Conservation (phyloP, 257 asterid genomes). For the Verbascum thapsus region DNA sequence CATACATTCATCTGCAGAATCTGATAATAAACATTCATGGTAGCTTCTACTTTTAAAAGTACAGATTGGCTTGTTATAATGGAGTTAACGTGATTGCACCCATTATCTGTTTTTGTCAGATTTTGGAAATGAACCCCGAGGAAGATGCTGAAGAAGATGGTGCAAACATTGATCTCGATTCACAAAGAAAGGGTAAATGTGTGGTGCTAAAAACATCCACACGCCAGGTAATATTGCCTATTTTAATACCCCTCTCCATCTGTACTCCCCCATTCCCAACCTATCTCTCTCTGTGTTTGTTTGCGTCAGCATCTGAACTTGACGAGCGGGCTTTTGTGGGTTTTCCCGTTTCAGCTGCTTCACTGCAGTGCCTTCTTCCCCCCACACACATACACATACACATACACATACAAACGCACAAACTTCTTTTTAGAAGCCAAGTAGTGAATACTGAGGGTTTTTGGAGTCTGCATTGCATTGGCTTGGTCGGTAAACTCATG, state of each 20-base stretch:
- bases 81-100: slow-evolving; percentile 10
- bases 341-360: too few relatives aligned
- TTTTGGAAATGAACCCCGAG: slow-evolving; percentile 97
- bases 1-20: not conserved
- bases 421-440: too few relatives aligned
- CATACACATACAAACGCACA: too few relatives aligned
- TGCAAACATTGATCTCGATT: slow-evolving; percentile 95
- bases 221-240: slow-evolving; percentile 68
- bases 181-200: slow-evolving; percentile 97
- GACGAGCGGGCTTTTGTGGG: too few relatives aligned
- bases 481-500: not conserved
- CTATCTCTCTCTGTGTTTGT: too few relatives aligned
- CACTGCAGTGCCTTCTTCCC: too few relatives aligned
- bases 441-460: too few relatives aligned
- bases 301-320: too few relatives aligned
- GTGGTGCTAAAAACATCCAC: slow-evolving; percentile 96
- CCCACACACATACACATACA: too few relatives aligned
- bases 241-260: not conserved
- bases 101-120: slow-evolving; percentile 42
- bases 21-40: not conserved
- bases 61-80: not conserved
- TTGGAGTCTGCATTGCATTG: too few relatives aligned
- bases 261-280: too few relatives aligned
- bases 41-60: slow-evolving; percentile 16
- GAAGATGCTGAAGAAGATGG: slow-evolving; percentile 99